Evolutionary conservation across 805 yeast genomes (phyloP).

Genomic region (Candida broadrunensis): DNA sequence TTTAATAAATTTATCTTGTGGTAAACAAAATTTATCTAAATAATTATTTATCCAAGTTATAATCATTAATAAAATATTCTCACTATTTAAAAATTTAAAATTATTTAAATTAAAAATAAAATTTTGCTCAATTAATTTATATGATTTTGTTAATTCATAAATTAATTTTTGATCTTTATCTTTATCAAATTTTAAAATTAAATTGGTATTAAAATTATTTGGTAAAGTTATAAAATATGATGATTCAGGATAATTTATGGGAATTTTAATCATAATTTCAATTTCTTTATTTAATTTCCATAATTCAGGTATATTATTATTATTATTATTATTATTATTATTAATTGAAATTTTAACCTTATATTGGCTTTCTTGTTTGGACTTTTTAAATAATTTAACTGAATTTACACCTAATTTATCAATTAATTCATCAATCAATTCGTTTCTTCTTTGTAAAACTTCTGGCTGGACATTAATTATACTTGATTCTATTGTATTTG

Average conservation of each 20-base stretch:
- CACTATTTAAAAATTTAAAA: constrained; percentile 8
- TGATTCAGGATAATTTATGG: constrained; percentile 29
- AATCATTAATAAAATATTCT: constrained; percentile 19
- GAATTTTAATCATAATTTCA: constrained; percentile 32
- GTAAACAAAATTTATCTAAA: constrained; percentile 16
- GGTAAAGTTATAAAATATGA: constrained; percentile 20
- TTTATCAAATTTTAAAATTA: constrained; percentile 20
- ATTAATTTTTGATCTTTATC: constrained; percentile 9
- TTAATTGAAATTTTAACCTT: constrained; percentile 30
- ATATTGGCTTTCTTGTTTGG: constrained; percentile 22
- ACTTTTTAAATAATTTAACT: constrained; percentile 25
- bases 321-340: neutral
- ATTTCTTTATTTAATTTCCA: constrained; percentile 24
- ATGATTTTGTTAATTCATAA: constrained; percentile 16
- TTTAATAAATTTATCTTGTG: constrained; percentile 6
- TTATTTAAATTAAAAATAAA: constrained; percentile 18
- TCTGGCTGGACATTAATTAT: constrained; percentile 6
- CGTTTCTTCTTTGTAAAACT: constrained; percentile 10
- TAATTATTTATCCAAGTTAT: constrained; percentile 32
- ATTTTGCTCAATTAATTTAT: constrained; percentile 24
- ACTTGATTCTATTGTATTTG: neutral
- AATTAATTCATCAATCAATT: constrained; percentile 21
- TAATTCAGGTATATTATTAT: constrained; percentile 18
- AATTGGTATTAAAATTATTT: constrained; percentile 27
- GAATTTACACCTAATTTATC: constrained; percentile 20